phyloP scores from a whole-genome alignment of 1,284 basidiomycete genomes.

The Malassezia globosa region DNA sequence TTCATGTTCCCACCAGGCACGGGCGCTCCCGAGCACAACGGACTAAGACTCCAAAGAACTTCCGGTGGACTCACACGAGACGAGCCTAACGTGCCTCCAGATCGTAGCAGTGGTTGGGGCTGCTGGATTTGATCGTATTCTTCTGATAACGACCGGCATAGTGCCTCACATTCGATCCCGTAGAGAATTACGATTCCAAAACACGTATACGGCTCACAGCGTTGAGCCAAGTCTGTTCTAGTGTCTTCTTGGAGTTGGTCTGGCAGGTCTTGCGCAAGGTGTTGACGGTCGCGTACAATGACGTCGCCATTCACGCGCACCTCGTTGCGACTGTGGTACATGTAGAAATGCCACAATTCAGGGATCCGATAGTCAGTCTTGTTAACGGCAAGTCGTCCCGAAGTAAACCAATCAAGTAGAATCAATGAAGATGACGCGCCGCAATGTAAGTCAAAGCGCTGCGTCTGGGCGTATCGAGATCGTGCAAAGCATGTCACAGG shows the following conservation, averaged over 20 bases:
- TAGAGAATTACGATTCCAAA: conserved; percentile 69
- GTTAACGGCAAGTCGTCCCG: conserved; percentile 26
- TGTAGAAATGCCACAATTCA: conserved; percentile 78
- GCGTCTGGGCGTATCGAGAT: conserved; percentile 33
- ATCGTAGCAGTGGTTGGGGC: conserved; percentile 12
- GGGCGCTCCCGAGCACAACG: conserved; percentile 5
- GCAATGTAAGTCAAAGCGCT: conserved; percentile 34
- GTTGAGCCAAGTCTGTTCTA: conserved; percentile 51
- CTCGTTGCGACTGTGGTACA: conserved; percentile 76
- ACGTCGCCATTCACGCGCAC: conserved; percentile 58
- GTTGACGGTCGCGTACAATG: conserved; percentile 63
- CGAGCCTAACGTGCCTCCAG: conserved; percentile 46
- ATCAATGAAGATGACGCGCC: conserved; percentile 25
- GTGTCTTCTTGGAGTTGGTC: background rate
- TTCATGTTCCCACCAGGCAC: conserved; percentile 1
- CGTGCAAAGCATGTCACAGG: conserved; percentile 40
- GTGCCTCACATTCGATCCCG: conserved; percentile 54
- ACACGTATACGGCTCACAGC: conserved; percentile 65
- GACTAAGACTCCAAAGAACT: conserved; percentile 67
- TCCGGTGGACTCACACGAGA: conserved; percentile 51
- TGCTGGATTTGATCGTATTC: conserved; percentile 57
- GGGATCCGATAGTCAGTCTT: conserved; percentile 52
- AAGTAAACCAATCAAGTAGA: conserved; percentile 43
- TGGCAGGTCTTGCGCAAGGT: conserved; percentile 55
- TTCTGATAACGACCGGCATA: conserved; percentile 51